Percentiles rank a stretch among this genome's conserved stretches.
These are phyloP conservation scores for Maudiozyma turicensis DNA, from an alignment of 805 yeast species.

Conservation along the genomic window DNA sequence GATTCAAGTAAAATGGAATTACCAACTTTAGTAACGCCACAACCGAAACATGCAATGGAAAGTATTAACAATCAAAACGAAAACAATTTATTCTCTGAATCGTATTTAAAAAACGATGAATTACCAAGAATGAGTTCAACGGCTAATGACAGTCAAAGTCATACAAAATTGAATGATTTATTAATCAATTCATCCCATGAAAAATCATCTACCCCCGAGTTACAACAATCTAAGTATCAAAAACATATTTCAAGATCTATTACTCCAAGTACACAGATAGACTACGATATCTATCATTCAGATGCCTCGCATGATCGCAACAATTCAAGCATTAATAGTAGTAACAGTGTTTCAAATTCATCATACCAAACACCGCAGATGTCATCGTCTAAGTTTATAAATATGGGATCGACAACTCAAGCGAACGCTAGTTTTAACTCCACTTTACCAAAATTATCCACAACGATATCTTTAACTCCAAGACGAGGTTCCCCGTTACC, in stretches of 20 bases:
- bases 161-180: not conserved
- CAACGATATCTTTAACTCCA: conserved; percentile 36
- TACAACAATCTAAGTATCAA: not conserved
- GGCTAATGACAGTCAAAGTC: not conserved
- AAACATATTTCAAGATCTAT: conserved; percentile 14
- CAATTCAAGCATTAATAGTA: not conserved
- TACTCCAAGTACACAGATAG: conserved; percentile 16
- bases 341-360: not conserved
- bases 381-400: not conserved
- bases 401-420: not conserved
- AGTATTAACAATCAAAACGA: not conserved
- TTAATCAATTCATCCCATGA: not conserved
- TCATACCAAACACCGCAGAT: not conserved
- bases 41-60: conserved; percentile 11
- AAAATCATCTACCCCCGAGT: not conserved
- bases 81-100: conserved; percentile 31
- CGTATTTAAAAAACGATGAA: conserved; percentile 34
- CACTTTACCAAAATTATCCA: conserved; percentile 17
- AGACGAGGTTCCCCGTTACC: conserved; percentile 47
- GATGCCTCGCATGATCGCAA: conserved; percentile 1
- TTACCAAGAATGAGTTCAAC: conserved; percentile 25
- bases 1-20: not conserved
- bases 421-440: not conserved
- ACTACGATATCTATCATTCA: conserved; percentile 4
- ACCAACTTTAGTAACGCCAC: conserved; percentile 17